Evolutionary conservation across 306 rosid species (phyloP).

Genomic region (Vigna trinervia): DNA sequence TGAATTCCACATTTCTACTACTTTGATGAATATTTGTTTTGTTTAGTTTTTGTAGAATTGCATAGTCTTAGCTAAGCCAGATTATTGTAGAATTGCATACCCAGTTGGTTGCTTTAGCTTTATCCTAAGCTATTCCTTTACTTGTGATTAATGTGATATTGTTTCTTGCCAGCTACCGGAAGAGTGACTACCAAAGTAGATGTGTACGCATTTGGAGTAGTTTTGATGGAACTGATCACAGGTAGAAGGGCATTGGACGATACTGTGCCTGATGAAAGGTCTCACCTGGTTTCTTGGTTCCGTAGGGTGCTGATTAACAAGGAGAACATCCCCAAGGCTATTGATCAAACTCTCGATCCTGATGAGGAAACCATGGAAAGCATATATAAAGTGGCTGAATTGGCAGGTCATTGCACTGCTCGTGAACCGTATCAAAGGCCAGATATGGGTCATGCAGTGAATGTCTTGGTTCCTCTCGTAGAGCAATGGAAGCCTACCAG

Average conservation of each 20-base stretch:
- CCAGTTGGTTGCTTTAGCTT: constrained; percentile 23
- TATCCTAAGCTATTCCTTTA: constrained; percentile 15
- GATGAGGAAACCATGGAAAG: constrained; percentile 90
- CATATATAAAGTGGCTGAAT: constrained; percentile 79
- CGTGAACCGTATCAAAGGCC: constrained; percentile 92
- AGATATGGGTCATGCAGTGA: constrained; percentile 91
- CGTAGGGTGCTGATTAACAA: constrained; percentile 75
- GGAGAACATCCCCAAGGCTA: constrained; percentile 83
- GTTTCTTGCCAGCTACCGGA: constrained; percentile 70
- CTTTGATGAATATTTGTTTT: constrained; percentile 5
- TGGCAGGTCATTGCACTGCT: constrained; percentile 88
- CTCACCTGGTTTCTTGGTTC: constrained; percentile 90
- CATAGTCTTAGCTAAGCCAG: constrained; percentile 19
- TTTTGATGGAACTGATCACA: constrained; percentile 78
- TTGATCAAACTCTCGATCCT: constrained; percentile 67
- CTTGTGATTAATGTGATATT: constrained; percentile 36
- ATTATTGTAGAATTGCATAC: neutral
- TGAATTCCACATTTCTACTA: constrained; percentile 15
- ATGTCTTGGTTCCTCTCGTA: constrained; percentile 76
- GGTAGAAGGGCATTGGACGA: constrained; percentile 87
- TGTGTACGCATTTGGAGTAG: constrained; percentile 89
- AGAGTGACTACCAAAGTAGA: constrained; percentile 93
- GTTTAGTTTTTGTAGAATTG: neutral
- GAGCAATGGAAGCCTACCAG: constrained; percentile 81
- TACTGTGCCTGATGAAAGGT: constrained; percentile 75